A percentile compares a stretch with the other conserved stretches of the same genome.
Conservation (phyloP, 441 rosid genomes). For the Heliophila coronopifolia region DNA sequence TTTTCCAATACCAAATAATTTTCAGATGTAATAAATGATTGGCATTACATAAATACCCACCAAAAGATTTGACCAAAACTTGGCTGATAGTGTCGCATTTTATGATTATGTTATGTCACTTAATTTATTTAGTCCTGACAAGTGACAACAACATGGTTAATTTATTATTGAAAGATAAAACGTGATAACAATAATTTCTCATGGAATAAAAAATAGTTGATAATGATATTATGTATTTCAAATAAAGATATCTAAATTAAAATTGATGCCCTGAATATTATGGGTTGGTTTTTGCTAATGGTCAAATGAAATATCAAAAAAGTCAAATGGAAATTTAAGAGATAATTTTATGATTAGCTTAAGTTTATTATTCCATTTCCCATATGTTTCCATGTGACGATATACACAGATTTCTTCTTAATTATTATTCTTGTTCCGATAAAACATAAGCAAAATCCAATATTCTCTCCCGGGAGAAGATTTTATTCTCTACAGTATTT, state of each 20-base stretch:
- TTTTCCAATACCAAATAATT: conserved; percentile 23
- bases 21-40: conserved; percentile 36
- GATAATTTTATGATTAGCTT: neutral
- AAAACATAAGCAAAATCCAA: conserved; percentile 15
- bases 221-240: too few relatives aligned
- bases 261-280: neutral
- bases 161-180: too few relatives aligned
- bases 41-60: conserved; percentile 31
- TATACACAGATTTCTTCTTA: conserved; percentile 9
- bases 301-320: conserved; percentile 30
- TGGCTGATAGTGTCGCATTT: conserved; percentile 25
- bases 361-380: conserved; percentile 27
- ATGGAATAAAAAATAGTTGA: too few relatives aligned
- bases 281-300: conserved; percentile 12
- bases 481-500: too few relatives aligned
- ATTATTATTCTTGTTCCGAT: neutral
- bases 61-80: conserved; percentile 34
- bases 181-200: too few relatives aligned
- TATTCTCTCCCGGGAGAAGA: conserved; percentile 12
- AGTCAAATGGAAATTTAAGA: conserved; percentile 25
- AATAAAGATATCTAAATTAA: neutral
- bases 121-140: neutral
- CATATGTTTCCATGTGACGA: conserved; percentile 49
- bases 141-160: too few relatives aligned
- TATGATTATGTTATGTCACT: conserved; percentile 14